Evolutionary conservation across 108 stramenopile species (phyloP).

Genomic region (Cyclotella baltica): DNA sequence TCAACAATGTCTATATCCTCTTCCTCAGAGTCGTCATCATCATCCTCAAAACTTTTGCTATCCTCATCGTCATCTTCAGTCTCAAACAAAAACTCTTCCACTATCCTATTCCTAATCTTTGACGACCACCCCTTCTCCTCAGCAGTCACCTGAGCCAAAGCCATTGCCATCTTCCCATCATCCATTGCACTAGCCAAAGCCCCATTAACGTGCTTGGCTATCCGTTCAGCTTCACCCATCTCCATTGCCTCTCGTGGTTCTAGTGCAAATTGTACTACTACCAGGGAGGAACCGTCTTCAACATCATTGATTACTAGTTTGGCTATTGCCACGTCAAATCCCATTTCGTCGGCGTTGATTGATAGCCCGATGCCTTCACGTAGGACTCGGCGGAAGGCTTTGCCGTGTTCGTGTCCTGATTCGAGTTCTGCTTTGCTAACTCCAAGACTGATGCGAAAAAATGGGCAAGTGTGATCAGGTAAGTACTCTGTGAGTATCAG

Average conservation of each 20-base stretch:
- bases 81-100: constrained; percentile 84
- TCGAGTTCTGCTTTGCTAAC: constrained; percentile 68
- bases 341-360: constrained; percentile 53
- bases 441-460: constrained; percentile 40
- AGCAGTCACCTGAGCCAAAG: constrained; percentile 67
- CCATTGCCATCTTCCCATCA: constrained; percentile 73
- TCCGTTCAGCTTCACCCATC: constrained; percentile 53
- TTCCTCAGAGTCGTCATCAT: constrained; percentile 9
- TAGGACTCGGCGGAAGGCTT: constrained; percentile 66
- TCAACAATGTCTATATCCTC: background rate
- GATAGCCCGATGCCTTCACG: constrained; percentile 57
- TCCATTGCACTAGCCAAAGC: constrained; percentile 77
- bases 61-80: constrained; percentile 71
- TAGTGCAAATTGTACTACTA: constrained; percentile 68
- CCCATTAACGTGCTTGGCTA: constrained; percentile 63
- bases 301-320: constrained; percentile 61
- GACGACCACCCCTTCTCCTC: constrained; percentile 74
- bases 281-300: constrained; percentile 65
- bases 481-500: too few relatives aligned
- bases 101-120: constrained; percentile 68
- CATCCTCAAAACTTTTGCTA: constrained; percentile 15
- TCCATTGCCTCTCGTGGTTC: constrained; percentile 49
- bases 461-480: background rate
- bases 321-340: constrained; percentile 63
- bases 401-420: constrained; percentile 45